Conservation (phyloP, 139 green algal genomes). For the Mychonastes homosphaera region DNA sequence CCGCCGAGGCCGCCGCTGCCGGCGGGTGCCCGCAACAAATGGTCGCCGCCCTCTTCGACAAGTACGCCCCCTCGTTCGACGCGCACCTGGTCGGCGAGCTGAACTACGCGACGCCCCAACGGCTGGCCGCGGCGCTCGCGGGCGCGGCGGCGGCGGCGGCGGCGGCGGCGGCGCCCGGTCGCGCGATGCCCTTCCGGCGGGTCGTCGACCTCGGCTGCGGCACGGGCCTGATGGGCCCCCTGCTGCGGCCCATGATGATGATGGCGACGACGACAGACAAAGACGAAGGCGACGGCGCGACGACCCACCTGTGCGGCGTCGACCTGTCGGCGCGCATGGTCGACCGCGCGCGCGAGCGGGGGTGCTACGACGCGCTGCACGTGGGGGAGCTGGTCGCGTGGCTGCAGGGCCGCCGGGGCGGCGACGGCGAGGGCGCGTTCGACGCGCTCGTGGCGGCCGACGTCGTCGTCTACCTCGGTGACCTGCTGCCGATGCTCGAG, state of each 20-base stretch:
- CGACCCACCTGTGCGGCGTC: conserved; percentile 25
- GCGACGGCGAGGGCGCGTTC: conserved; percentile 6
- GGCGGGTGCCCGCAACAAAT: conserved; percentile 12
- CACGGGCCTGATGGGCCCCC: conserved; percentile 48
- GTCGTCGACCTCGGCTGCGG: conserved; percentile 46
- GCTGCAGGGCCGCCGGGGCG: conserved; percentile 5
- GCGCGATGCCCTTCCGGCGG: neutral
- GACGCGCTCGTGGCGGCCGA: conserved; percentile 46
- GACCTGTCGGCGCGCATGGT: conserved; percentile 46
- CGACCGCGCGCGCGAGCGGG: conserved; percentile 23
- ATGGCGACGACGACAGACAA: no score
- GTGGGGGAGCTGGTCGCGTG: conserved; percentile 37
- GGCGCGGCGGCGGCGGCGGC: neutral
- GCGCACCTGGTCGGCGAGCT: conserved; percentile 33
- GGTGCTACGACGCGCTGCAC: conserved; percentile 30
- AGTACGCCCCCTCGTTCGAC: conserved; percentile 42
- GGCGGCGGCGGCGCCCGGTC: neutral
- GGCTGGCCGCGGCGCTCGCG: conserved; percentile 24
- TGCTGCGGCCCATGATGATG: conserved; percentile 29
- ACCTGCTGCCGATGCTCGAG: conserved; percentile 30
- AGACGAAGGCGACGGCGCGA: no score
- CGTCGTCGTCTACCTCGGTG: conserved; percentile 53
- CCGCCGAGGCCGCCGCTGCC: neutral
- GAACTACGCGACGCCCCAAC: conserved; percentile 26
- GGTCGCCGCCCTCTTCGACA: conserved; percentile 41